Base-by-base conservation (phyloP, 768 basidiomycete genomes). In the Termitomyces eurrhizus region DNA sequence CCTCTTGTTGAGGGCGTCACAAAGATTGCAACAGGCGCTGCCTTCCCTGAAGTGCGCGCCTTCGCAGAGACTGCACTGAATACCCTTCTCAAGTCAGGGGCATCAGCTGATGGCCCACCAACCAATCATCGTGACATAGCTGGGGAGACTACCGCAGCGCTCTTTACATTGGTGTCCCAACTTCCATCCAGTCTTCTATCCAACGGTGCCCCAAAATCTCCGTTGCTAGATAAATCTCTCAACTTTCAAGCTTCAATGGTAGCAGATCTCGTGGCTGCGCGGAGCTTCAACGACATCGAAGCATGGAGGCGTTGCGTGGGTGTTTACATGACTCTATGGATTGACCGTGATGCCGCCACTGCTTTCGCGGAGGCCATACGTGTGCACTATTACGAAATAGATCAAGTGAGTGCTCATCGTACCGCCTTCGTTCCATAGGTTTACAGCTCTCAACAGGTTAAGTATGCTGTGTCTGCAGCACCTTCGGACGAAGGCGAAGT, bases 1-100 rank as follows among this genome's bases (percentile, higher is more conserved):
- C 81, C 88, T 44, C 86, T 98, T 45, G 89, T 96, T 4, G 90
- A 92, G 37, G 94, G 95, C 60, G 93, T 96, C 18, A 85, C 92
- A 69, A 92, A 90, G 74, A 93, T 98, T 65, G 91, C 91, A 13
- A 86, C 86, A 58, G 84, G 89, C 18, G 95, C 95, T 57, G 93
- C 95, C 32, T 98, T 98, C 81, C 96, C 96, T 56, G 96, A 98
- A 78, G 93, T 88, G 44, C 58, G 80, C 36, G 54, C 57, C n/a
- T 56, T 62, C 52, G 62, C 61, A 62, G 57, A 67, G 58, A 60
- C 89, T 6, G 92, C 96, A 7, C 79, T 93, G 36, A 79, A 86
- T 57, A 93, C 93, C 26, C 80, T 98, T 57, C 73, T 85, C 62
- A 90, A 89, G 66, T 85, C 95, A 50, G 94, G 94, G 53, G 94